A percentile compares a stretch with the other conserved stretches of the same genome.
These are phyloP conservation scores for Dendrocalamus sinicus DNA, from an alignment of 176 grass and related monocot genomes.

Conservation along the genomic window DNA sequence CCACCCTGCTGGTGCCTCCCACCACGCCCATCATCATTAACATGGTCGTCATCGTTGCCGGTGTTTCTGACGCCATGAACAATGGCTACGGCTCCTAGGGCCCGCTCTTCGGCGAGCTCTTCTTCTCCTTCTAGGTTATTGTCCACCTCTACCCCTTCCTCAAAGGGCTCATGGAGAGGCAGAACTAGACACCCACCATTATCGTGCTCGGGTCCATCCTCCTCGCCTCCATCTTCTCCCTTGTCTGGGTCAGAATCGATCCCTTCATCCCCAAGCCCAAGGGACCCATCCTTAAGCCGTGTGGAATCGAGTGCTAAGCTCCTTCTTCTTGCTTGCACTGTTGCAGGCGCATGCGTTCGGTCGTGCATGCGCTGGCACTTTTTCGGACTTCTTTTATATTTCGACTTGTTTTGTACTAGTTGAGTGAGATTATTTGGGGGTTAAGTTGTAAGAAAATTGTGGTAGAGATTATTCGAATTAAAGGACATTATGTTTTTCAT, in stretches of 20 bases:
- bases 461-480: background rate
- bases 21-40: constrained; percentile 98
- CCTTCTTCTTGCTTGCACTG: background rate
- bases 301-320: constrained; percentile 77
- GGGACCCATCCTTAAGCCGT: constrained; percentile 84
- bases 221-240: constrained; percentile 97
- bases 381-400: background rate
- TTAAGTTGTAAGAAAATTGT: background rate
- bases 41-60: constrained; percentile 94
- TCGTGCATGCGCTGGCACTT: background rate
- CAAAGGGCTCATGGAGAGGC: constrained; percentile 93
- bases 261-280: constrained; percentile 90
- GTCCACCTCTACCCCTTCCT: constrained; percentile 93
- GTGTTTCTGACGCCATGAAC: constrained; percentile 93
- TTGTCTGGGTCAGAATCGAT: constrained; percentile 94
- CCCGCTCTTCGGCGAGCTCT: constrained; percentile 93
- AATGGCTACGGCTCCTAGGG: constrained; percentile 92
- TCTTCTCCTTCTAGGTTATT: constrained; percentile 98
- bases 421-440: background rate
- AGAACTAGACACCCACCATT: constrained; percentile 92
- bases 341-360: background rate
- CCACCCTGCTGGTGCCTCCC: constrained; percentile 72
- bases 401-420: constrained; percentile 22
- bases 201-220: constrained; percentile 90
- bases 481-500: background rate